Evolutionary conservation across 2,329 filamentous ascomycete species (phyloP), one percentile per base, ranked within the genome.

Genomic region (Colletotrichum limetticola): DNA sequence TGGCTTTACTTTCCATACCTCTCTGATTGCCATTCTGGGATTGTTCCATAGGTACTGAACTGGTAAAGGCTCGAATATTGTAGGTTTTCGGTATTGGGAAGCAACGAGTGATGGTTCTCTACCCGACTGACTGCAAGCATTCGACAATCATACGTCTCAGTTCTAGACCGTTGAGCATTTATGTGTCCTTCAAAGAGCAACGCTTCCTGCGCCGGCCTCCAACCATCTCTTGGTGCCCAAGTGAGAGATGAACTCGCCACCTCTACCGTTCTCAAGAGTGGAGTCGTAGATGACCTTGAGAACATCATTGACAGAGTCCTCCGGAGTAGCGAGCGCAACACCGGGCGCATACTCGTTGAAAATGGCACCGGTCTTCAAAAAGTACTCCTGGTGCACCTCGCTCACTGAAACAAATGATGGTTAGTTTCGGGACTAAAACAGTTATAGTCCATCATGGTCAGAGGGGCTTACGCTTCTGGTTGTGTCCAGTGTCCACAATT

Each of bases 171-270:
- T 35, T 35, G 4, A 42, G 16, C 14, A 6, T 2, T 4, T 7
- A 19, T 8, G 19, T n/a, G 42, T n/a, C 16, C 1, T 49, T 49
- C 42, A 49, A 49, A 49, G 42, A 9, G 42, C 16, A 49, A 49
- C 19, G 42, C 42, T 49, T 49, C 42, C 42, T 49, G 42, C 7
- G 42, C 8, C 8, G 3, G 8, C 30, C 78, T 76, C 90, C 9
- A 90, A 57, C 88, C 88, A 90, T 66, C 86, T 82, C 79, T 88
- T 86, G 74, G 82, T 88, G 4, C 89, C 87, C 68, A 83, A 76
- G 46, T 92, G 89, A 32, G 87, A 89, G 1, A 91, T 74, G 75
- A 89, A 90, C 0, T 80, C 78, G 3, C 90, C 90, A 2, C 83
- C 88, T 75, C 85, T 75, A 0, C 85, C 86, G 52, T 78, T 81